Conservation (phyloP, 75 land plant genomes). For the Picea sitchensis region DNA sequence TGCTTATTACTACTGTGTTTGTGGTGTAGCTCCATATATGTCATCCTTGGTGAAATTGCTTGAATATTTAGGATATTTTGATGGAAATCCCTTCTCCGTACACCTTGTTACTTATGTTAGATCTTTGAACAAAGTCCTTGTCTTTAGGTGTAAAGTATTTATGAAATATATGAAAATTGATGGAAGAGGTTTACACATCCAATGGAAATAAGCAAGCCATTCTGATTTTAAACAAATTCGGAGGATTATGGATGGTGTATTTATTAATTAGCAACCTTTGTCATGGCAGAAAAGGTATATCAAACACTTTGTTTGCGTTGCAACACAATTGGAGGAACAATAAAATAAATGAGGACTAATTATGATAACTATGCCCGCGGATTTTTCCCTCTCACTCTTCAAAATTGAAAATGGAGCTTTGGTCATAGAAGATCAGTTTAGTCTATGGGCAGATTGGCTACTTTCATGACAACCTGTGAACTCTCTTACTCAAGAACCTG, state of each 20-base stretch:
- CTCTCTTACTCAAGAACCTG: too few species aligned
- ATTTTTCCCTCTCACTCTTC: too few species aligned
- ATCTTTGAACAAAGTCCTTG: slow-evolving; percentile 57
- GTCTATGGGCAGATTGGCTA: too few species aligned
- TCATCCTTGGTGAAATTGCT: slow-evolving; percentile 53
- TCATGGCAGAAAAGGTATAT: slow-evolving; percentile 66
- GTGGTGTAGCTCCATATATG: slow-evolving; percentile 72
- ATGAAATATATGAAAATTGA: slow-evolving; percentile 47
- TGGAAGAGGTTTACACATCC: slow-evolving; percentile 58
- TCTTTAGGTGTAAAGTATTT: slow-evolving; percentile 50
- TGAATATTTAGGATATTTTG: slow-evolving; percentile 57
- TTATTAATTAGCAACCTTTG: slow-evolving; percentile 60
- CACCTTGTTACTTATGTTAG: slow-evolving; percentile 93
- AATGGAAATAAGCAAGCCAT: slow-evolving; percentile 73
- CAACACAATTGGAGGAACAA: slow-evolving; percentile 85
- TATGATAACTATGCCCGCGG: too few species aligned
- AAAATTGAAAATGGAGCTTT: too few species aligned
- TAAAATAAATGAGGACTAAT: slow-evolving; percentile 56
- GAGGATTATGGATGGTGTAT: slow-evolving; percentile 72
- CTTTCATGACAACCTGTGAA: too few species aligned
- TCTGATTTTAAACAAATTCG: slow-evolving; percentile 81
- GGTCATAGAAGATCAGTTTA: too few species aligned
- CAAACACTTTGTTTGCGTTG: slow-evolving; percentile 65
- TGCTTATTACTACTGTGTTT: neutral
- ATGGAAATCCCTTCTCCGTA: slow-evolving; percentile 66